Evolutionary conservation across 768 basidiomycete species (phyloP).

Genomic region (Mycena belliarum): DNA sequence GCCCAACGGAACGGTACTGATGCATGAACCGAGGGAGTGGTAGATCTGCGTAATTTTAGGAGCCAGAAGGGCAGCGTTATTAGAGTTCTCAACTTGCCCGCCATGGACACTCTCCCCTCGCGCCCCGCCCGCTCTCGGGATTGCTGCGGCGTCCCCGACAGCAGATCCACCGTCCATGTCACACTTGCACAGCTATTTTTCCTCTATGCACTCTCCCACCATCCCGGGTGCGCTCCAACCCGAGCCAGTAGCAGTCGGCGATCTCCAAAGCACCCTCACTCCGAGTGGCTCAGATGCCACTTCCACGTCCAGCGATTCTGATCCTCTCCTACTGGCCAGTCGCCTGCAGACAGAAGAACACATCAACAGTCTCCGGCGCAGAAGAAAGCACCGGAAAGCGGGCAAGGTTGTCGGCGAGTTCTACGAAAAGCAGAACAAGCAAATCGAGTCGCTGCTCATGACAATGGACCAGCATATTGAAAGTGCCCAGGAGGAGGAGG

Average conservation of each 20-base stretch:
- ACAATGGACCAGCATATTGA: constrained; percentile 57
- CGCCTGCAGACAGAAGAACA: constrained; percentile 15
- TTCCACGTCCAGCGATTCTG: constrained; percentile 3
- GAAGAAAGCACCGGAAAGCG: constrained; percentile 38
- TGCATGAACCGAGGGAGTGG: too few relatives aligned
- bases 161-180: neutral
- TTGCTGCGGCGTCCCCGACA: neutral
- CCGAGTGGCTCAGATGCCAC: neutral
- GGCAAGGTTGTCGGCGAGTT: constrained; percentile 35
- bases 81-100: neutral
- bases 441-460: constrained; percentile 55
- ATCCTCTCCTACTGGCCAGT: constrained; percentile 20
- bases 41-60: too few relatives aligned
- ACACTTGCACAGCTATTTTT: constrained; percentile 12
- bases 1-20: too few relatives aligned
- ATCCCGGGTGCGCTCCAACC: neutral
- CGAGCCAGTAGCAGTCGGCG: neutral
- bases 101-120: neutral
- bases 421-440: constrained; percentile 32
- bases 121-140: too few relatives aligned
- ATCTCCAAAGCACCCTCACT: neutral
- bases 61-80: too few relatives aligned
- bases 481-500: constrained; percentile 50
- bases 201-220: neutral
- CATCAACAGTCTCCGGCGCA: constrained; percentile 22